Evolutionary conservation across 345 rosid species (phyloP), one percentile per base, ranked within the genome.

Genomic region (Streptanthus diversifolius): DNA sequence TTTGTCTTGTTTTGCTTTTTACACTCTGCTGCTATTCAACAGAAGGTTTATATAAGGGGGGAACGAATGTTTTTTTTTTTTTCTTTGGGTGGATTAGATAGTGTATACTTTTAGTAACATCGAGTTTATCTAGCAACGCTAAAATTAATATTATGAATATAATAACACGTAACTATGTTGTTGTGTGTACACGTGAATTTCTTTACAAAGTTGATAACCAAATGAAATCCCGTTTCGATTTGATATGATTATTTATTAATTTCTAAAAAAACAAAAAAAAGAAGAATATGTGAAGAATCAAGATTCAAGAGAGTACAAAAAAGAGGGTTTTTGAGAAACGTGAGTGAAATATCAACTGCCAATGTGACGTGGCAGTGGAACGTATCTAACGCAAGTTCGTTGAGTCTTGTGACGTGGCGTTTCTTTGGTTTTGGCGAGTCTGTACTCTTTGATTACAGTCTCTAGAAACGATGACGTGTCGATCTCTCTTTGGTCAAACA

Each of bases 71-170:
- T 25, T n/a, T 18, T 49, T 48, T 62, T 30, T 36, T 60, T 59
- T 45, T n/a, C 21, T n/a, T 4, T 1, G 24, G 18, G 40, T n/a
- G 66, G 53, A 55, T 54, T 56, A 76, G 80, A 76, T 70, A 76
- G 80, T 76, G 80, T 76, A 76, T 70, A 76, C 72, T 63, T 76
- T 76, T 70, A 67, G 75, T 76, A 70, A 69, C 70, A 69, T 62
- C 71, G 60, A 69, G 71, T 76, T 75, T 74, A 59, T 67, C 79
- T 62, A 69, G 70, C 70, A 69, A 70, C 79, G 70, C 52, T 25
- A 43, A 37, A 35, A 45, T 1, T 4, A 2, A 56, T 49, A 22
- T 18, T 54, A 47, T 45, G 56, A 45, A 56, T 73, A 64, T 73
- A 30, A 44, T n/a, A 45, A 70, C 52, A 47, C 63, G 62, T 77